Evolutionary conservation across 345 rosid species (phyloP), one percentile per base, ranked within the genome.

Genomic region (Conringia planisiliqua): DNA sequence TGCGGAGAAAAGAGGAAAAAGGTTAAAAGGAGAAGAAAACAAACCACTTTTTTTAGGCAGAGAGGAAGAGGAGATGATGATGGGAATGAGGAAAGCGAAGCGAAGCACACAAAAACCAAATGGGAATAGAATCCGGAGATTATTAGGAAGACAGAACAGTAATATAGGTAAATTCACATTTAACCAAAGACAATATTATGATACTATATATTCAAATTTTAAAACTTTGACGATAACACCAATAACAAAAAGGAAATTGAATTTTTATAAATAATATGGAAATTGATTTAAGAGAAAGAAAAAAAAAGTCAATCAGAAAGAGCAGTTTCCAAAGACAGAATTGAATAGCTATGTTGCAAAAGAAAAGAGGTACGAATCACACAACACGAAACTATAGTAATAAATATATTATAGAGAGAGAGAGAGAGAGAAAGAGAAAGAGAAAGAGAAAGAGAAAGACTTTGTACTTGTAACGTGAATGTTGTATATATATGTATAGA

Each of bases 61-160:
- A 51, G 59, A 46, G 74, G 12, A 38, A 56, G 27, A 16, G 26
- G 61, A 55, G 62, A 58, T 33, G 61, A 63, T 18, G 55, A 56
- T 43, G 74, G 54, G 56, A 51, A 68, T 51, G 74, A 76, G 70
- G 79, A 75, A 75, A 75, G 64, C 24, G 13, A 68, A 68, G 51
- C 17, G 57, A 75, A 61, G 68, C 73, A 59, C 60, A 59, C 68
- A 75, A 57, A 59, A 67, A 60, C 56, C 22, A 75, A 68, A 68
- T 39, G 47, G 38, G 69, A 75, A 76, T 17, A 76, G 64, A 76
- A 76, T 69, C 74, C 70, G 50, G 64, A 61, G 59, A 39, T 48
- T 59, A 67, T 58, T 68, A 68, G 58, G 70, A 66, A 48, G 58
- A 66, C 20, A 66, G 5, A 60, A 36, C 22, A 66, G 33, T 66